Evolutionary conservation across 495 filamentous ascomycete species (phyloP), one percentile per base, ranked within the genome.

Genomic region (Podospora appendiculata): DNA sequence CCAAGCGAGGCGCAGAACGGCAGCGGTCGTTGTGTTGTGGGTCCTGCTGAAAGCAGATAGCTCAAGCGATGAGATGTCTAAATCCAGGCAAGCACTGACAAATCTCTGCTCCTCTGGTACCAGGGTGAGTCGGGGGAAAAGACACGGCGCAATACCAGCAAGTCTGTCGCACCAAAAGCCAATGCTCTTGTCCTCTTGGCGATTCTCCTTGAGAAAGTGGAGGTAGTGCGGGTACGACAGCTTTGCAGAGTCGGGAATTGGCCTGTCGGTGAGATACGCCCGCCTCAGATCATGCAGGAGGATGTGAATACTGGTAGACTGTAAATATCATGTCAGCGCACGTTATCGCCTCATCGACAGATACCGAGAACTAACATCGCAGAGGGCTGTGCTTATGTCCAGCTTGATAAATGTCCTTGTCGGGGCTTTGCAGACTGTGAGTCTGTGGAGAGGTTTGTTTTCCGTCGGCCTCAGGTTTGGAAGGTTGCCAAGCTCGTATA

Each of bases 1-100:
- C 73, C 73, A 77, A 1, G 73, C 73, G n/a, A 74, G 66, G n/a
- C 66, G 65, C n/a, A 77, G 59, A 32, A 77, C 48, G 2, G 65
- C 58, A 4, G 63, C 70, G 16, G 61, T 52, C 0, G 63, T 59
- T 0, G 69, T 64, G 12, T 62, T 60, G 38, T 70, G 59, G 4
- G 60, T 59, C 3, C 59, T 56, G 9, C 67, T 57, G 19, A 77
- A 74, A 6, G 56, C 52, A 3, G 66, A 62, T 0, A 77, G 53
- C 1, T 62, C 64, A 44, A 68, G 60, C 12, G 52, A 63, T 1
- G 64, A 59, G 42, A 72, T 59, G 19, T 73, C 63, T 0, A 75
- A 60, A 14, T 74, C 65, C 4, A 72, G 45, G 14, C 64, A 64
- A 6, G 53, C 58, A 6, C 67, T 75, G 46, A 63, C 59, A 54